Base-by-base conservation (phyloP, 2,329 filamentous ascomycete genomes). In the Esteya vermicola region DNA sequence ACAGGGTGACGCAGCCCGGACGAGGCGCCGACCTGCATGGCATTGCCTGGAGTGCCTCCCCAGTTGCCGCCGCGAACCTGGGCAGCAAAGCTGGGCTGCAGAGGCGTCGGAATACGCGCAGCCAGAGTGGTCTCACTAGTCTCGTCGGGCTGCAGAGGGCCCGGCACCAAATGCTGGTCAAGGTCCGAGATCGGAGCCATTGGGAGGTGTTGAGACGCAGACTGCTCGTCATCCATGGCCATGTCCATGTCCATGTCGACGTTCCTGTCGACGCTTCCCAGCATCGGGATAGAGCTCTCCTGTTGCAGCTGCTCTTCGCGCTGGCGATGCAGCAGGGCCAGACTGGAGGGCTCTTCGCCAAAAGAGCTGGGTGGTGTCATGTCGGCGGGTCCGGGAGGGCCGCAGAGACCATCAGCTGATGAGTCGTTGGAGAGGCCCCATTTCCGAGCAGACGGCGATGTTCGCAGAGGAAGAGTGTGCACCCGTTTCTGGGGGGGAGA, bases 81-180 rank as follows among this genome's bases (percentile, higher is more conserved):
- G 3, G 64, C 63, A 1, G 68, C 66, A 50, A 76, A 76, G 38
- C 57, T 70, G 44, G 68, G 67, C 47, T 75, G 66, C n/a, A 75
- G 74, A 2, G 72, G 72, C 2, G 72, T 75, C 3, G 72, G 71
- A 54, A 75, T 66, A 36, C 71, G 68, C 42, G 63, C 62, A 18
- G 59, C 59, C 34, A 58, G 49, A 42, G 51, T 58, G n/a, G 55
- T 41, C 9, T 50, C 52, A 23, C n/a, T n/a, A n/a, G n/a, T 36
- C 9, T 47, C 47, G 26, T 61, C 55, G 4, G 52, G 53, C 21
- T 60, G 59, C 14, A 51, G 50, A 4, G 52, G 43, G 4, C 50
- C 55, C 0, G 58, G 52, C 3, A 52, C 50, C n/a, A 57, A 44
- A 36, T 53, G 45, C 9, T 50, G 45, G 21, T 43, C 40, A 2